phyloP scores from a whole-genome alignment of 371 early-diverging fungal genomes.

The Mortierella sp. region DNA sequence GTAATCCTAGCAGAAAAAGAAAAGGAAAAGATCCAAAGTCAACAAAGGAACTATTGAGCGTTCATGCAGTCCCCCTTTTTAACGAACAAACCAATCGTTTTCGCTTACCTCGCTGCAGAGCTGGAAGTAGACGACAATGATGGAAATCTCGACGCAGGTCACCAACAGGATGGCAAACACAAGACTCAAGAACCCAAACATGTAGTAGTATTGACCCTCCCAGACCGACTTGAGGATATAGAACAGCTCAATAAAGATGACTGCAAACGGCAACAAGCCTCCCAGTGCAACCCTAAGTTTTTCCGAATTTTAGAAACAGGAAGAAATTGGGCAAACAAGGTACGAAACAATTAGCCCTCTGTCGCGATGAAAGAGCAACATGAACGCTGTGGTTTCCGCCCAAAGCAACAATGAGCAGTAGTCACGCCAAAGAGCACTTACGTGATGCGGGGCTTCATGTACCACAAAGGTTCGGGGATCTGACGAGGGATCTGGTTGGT shows the following conservation, averaged over 20 bases:
- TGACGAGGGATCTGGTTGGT: conserved; percentile 95
- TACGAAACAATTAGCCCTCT: background rate
- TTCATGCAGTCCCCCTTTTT: background rate
- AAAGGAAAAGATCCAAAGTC: background rate
- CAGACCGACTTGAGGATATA: conserved; percentile 95
- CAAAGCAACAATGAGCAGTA: background rate
- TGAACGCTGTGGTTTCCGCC: too few species aligned
- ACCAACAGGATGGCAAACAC: conserved; percentile 87
- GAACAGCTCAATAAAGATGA: conserved; percentile 91
- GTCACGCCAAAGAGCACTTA: conserved; percentile 27
- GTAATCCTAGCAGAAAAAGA: conserved; percentile 65
- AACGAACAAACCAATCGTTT: background rate
- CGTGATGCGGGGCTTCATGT: conserved; percentile 69
- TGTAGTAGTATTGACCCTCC: conserved; percentile 92
- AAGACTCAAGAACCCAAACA: conserved; percentile 87
- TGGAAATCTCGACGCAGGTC: conserved; percentile 88
- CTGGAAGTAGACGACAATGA: conserved; percentile 92
- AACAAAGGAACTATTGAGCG: too few species aligned
- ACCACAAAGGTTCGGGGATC: conserved; percentile 86
- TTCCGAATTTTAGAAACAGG: too few species aligned
- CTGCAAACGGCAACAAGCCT: conserved; percentile 91
- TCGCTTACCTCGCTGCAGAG: conserved; percentile 81
- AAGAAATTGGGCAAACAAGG: background rate
- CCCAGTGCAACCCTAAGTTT: conserved; percentile 74
- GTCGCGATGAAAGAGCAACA: background rate